Conservation (phyloP, 257 asterid species). For the Verbascum thapsus region DNA sequence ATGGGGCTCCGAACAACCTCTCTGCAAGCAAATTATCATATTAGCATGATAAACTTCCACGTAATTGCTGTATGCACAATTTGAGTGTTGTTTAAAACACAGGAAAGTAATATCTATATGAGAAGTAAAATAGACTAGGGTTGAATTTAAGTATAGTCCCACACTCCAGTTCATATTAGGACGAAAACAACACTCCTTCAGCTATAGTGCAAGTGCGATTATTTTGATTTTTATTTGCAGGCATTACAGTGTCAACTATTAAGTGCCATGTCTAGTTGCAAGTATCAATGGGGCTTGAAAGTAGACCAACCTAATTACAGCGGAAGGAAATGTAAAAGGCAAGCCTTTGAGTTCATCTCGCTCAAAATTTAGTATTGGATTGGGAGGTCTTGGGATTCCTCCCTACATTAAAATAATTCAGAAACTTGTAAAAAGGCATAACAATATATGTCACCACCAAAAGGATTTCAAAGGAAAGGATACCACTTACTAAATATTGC, state of each 20-base stretch:
- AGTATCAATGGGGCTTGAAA: slow-evolving; percentile 23
- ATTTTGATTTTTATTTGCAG: slow-evolving; percentile 13
- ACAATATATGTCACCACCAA: slow-evolving; percentile 20
- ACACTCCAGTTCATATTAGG: slow-evolving; percentile 24
- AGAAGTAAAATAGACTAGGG: slow-evolving; percentile 9
- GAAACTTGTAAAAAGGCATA: slow-evolving; percentile 26
- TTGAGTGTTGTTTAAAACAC: slow-evolving; percentile 6
- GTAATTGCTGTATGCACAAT: slow-evolving; percentile 2
- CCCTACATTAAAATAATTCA: slow-evolving; percentile 57
- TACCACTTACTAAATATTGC: slow-evolving; percentile 69
- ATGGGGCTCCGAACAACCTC: slow-evolving; percentile 91
- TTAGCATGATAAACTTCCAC: slow-evolving; percentile 27
- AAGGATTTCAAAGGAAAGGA: slow-evolving; percentile 24
- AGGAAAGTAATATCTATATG: slow-evolving; percentile 7
- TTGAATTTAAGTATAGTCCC: slow-evolving; percentile 2
- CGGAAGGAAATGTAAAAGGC: slow-evolving; percentile 83
- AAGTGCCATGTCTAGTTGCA: slow-evolving; percentile 22
- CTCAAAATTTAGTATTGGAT: slow-evolving; percentile 64
- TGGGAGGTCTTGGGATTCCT: slow-evolving; percentile 82
- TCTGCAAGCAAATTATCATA: slow-evolving; percentile 49
- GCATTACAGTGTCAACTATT: slow-evolving; percentile 19
- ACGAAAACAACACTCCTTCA: slow-evolving; percentile 14
- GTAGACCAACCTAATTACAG: slow-evolving; percentile 62
- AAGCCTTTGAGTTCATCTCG: slow-evolving; percentile 90
- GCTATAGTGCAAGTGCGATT: neutral